These are phyloP conservation scores for Didymella lethalis DNA, from an alignment of 2,329 filamentous ascomycete genomes.

Conservation along the genomic window DNA sequence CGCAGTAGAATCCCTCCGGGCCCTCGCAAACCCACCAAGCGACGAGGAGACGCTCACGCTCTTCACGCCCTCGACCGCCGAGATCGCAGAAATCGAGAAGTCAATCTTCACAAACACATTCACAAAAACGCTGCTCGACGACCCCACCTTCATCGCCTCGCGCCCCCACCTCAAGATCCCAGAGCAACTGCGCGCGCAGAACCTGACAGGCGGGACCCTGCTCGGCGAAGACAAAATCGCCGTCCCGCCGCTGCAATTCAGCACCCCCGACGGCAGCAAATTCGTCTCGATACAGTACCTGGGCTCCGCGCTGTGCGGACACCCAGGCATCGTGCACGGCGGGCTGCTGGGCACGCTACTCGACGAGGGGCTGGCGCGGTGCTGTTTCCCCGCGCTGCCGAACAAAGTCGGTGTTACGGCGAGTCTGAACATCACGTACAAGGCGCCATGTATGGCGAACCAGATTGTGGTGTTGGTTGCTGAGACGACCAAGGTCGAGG, in stretches of 20 bases:
- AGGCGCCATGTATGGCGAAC: conserved; percentile 77
- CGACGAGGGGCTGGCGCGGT: conserved; percentile 87
- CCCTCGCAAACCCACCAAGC: conserved; percentile 63
- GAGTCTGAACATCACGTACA: conserved; percentile 82
- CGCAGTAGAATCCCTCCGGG: conserved; percentile 58
- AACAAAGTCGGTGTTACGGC: conserved; percentile 88
- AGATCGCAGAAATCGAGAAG: conserved; percentile 68
- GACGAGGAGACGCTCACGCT: conserved; percentile 77
- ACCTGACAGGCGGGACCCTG: conserved; percentile 82
- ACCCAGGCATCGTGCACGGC: conserved; percentile 89
- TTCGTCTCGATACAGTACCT: conserved; percentile 77
- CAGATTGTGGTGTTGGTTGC: conserved; percentile 80
- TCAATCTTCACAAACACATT: conserved; percentile 79
- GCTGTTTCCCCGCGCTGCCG: conserved; percentile 86
- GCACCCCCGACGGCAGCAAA: conserved; percentile 59
- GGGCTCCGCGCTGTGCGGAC: conserved; percentile 82
- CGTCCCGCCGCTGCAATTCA: conserved; percentile 82
- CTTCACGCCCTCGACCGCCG: conserved; percentile 65
- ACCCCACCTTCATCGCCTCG: conserved; percentile 74
- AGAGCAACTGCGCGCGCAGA: conserved; percentile 70
- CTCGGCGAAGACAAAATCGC: conserved; percentile 77
- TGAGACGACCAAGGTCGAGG: conserved; percentile 83
- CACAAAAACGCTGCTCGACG: conserved; percentile 70
- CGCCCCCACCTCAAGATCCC: conserved; percentile 91
- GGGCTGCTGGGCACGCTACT: conserved; percentile 90